Percentiles rank a stretch among this genome's conserved stretches.
Evolutionary conservation across 2,329 filamentous ascomycete genomes (phyloP).

Genomic region (Hypomyces rosellus): DNA sequence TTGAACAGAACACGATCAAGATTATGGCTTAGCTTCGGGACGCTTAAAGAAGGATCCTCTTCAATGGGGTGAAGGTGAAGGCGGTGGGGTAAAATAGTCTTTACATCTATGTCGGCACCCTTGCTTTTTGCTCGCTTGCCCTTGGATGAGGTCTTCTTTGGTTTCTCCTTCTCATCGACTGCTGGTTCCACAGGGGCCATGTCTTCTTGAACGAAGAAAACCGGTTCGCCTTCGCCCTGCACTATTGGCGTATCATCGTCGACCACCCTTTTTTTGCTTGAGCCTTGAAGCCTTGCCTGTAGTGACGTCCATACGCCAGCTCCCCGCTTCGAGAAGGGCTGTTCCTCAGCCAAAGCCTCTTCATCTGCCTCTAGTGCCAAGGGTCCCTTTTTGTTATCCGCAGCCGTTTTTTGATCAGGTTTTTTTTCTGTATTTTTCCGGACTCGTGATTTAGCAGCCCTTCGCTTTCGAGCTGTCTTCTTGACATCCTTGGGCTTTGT

Average conservation of each 20-base stretch:
- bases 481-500: neutral
- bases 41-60: constrained; percentile 26
- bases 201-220: neutral
- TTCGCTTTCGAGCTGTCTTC: neutral
- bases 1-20: constrained; percentile 94
- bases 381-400: neutral
- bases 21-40: constrained; percentile 63
- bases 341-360: neutral
- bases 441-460: neutral
- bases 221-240: neutral
- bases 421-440: neutral
- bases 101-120: constrained; percentile 18
- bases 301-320: constrained; percentile 24
- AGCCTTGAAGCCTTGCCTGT: constrained; percentile 19
- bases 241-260: neutral
- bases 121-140: constrained; percentile 7
- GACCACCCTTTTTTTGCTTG: neutral
- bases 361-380: neutral
- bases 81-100: constrained; percentile 20
- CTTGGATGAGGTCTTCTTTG: constrained; percentile 1
- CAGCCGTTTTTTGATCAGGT: neutral
- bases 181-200: neutral
- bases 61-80: constrained; percentile 27
- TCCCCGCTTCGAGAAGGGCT: neutral
- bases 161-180: constrained; percentile 3